Conservation (phyloP, 2,329 filamentous ascomycete genomes). For the Fusarium phyllophilum region DNA sequence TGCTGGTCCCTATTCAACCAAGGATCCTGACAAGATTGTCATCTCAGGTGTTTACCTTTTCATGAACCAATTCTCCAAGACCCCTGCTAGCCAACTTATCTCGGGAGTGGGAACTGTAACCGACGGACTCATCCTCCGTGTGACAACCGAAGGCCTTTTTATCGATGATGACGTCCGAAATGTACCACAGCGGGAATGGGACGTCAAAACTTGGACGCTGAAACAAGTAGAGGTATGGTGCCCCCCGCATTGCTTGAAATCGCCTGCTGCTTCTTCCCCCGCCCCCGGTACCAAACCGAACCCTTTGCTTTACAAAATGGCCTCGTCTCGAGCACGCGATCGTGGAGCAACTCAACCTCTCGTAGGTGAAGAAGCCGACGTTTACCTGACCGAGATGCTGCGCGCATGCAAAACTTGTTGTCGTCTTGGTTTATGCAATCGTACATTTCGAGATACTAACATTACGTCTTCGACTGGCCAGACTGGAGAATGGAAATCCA, state of each 20-base stretch:
- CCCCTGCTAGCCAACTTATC: conserved; percentile 89
- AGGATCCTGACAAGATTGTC: conserved; percentile 94
- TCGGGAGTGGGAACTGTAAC: conserved; percentile 87
- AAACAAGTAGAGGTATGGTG: conserved; percentile 92
- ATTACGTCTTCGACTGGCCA: conserved; percentile 53
- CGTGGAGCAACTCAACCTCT: conserved; percentile 62
- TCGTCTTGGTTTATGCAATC: conserved; percentile 62
- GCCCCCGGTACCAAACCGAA: conserved; percentile 52
- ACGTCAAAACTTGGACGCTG: conserved; percentile 97
- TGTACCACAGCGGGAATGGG: conserved; percentile 97
- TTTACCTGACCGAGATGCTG: conserved; percentile 70
- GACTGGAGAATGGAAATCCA: conserved; percentile 65
- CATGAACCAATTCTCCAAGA: conserved; percentile 87
- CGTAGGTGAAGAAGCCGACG: conserved; percentile 72
- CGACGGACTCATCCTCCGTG: conserved; percentile 89
- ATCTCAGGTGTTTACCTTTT: conserved; percentile 94
- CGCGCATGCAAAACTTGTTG: conserved; percentile 73
- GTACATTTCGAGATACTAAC: conserved; percentile 57
- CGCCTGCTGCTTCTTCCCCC: conserved; percentile 55
- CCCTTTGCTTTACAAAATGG: conserved; percentile 60
- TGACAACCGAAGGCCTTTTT: conserved; percentile 94
- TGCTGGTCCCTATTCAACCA: conserved; percentile 82
- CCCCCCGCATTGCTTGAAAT: conserved; percentile 69
- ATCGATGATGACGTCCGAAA: conserved; percentile 94
- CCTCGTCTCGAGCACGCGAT: conserved; percentile 58